These are phyloP conservation scores for Beta lomatogona DNA, from an alignment of 179 eudicot species.

Conservation along the genomic window DNA sequence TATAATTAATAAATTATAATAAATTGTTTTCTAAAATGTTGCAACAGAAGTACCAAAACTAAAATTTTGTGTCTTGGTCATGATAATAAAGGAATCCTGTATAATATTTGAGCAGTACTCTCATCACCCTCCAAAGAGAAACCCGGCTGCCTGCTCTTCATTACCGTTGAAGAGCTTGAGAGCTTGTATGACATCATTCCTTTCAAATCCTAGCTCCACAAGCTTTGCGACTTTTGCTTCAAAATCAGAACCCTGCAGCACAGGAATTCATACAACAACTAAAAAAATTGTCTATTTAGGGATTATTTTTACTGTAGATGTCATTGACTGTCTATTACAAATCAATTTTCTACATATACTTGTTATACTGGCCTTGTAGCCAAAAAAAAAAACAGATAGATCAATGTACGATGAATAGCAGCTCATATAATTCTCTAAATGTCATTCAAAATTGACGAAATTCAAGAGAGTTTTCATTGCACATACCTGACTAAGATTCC, in stretches of 20 bases:
- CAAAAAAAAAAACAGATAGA: not conserved
- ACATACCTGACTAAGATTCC: slow-evolving; percentile 46
- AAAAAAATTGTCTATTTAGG: not conserved
- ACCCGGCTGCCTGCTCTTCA: slow-evolving; percentile 91
- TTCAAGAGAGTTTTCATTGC: slow-evolving; percentile 5
- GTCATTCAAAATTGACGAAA: not conserved
- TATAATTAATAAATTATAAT: not conserved
- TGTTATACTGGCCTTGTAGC: not conserved
- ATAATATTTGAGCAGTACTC: not conserved
- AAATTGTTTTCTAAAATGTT: slow-evolving; percentile 5
- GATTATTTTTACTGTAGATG: not conserved
- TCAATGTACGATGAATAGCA: not conserved
- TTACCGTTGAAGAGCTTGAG: slow-evolving; percentile 70
- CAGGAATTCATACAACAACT: not conserved
- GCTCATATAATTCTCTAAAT: not conserved
- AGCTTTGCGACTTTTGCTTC: slow-evolving; percentile 86
- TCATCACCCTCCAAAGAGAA: slow-evolving; percentile 79
- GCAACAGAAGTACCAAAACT: not conserved
- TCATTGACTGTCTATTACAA: not conserved
- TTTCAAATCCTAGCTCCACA: slow-evolving; percentile 79
- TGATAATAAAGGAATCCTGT: too few relatives aligned
- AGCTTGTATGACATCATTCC: slow-evolving; percentile 74
- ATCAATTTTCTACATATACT: not conserved
- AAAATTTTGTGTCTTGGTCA: not conserved
- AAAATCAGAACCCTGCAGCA: slow-evolving; percentile 70